These are phyloP conservation scores for Phytophthora crassamura DNA, from an alignment of 352 stramenopile species.

Conservation along the genomic window DNA sequence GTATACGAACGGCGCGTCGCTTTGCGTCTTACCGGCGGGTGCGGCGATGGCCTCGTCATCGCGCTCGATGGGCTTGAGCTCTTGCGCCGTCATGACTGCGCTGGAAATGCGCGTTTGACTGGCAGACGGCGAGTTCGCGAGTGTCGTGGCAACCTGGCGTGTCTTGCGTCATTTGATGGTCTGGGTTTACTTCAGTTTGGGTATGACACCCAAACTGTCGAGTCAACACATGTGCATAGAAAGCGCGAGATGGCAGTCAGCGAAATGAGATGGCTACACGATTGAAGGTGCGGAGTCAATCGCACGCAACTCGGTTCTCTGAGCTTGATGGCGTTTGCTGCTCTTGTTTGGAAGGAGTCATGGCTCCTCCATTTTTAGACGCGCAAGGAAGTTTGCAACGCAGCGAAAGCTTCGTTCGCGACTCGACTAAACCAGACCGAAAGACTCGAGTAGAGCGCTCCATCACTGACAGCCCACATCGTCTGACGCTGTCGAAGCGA, in stretches of 20 bases:
- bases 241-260: background rate
- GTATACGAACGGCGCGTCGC: constrained; percentile 45
- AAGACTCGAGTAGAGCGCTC: too few relatives aligned
- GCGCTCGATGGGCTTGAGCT: constrained; percentile 20
- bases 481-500: too few relatives aligned
- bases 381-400: too few relatives aligned
- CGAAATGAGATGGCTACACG: constrained; percentile 9
- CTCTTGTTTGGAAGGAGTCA: too few relatives aligned
- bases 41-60: background rate
- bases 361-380: too few relatives aligned
- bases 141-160: constrained; percentile 1
- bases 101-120: constrained; percentile 9
- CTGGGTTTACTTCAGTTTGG: constrained; percentile 15
- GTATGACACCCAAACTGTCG: background rate
- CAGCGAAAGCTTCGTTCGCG: too few relatives aligned
- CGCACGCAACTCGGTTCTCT: too few relatives aligned
- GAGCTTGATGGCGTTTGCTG: too few relatives aligned
- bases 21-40: constrained; percentile 3
- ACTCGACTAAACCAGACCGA: too few relatives aligned
- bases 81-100: constrained; percentile 39
- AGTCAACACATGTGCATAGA: constrained; percentile 15
- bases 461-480: too few relatives aligned
- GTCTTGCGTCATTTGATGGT: background rate
- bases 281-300: constrained; percentile 18
- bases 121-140: background rate